Evolutionary conservation across 2,329 filamentous ascomycete genomes (phyloP).

Genomic region (Alternaria ventricosa): DNA sequence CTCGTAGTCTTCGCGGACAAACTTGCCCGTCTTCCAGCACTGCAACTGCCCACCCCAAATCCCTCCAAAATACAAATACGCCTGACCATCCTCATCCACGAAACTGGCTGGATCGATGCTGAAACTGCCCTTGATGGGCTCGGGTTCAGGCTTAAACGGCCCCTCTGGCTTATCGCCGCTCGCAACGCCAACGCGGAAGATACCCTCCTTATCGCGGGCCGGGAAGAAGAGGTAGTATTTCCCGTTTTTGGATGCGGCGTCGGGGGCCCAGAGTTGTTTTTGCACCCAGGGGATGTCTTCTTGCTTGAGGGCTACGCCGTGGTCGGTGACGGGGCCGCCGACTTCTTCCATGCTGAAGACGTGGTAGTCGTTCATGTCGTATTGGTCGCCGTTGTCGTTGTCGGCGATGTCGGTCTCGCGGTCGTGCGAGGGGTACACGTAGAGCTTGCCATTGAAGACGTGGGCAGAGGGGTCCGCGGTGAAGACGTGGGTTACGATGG

Average conservation of each 20-base stretch:
- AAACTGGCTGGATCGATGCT: constrained; percentile 80
- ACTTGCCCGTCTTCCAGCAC: constrained; percentile 70
- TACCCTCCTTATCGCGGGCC: constrained; percentile 70
- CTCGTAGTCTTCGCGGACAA: constrained; percentile 53
- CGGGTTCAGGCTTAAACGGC: constrained; percentile 70
- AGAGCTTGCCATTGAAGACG: constrained; percentile 76
- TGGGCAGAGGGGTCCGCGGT: constrained; percentile 83
- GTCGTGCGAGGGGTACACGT: constrained; percentile 84
- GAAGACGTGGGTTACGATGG: constrained; percentile 76
- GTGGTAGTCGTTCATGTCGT: constrained; percentile 85
- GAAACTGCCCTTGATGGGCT: constrained; percentile 72
- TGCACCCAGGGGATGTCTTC: constrained; percentile 76
- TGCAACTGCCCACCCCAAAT: constrained; percentile 83
- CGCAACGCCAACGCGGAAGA: constrained; percentile 79
- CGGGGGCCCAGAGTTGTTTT: constrained; percentile 82
- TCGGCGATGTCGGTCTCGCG: constrained; percentile 74
- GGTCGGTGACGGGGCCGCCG: constrained; percentile 69
- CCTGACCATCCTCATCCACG: constrained; percentile 70
- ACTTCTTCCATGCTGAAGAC: constrained; percentile 70
- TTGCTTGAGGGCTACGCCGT: constrained; percentile 71
- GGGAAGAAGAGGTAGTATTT: constrained; percentile 82
- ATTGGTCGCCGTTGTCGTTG: constrained; percentile 87
- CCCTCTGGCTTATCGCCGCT: constrained; percentile 68
- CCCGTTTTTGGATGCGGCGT: constrained; percentile 71
- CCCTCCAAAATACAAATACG: constrained; percentile 78